Conservation (phyloP, 345 rosid genomes). For the Clausena lansium region DNA sequence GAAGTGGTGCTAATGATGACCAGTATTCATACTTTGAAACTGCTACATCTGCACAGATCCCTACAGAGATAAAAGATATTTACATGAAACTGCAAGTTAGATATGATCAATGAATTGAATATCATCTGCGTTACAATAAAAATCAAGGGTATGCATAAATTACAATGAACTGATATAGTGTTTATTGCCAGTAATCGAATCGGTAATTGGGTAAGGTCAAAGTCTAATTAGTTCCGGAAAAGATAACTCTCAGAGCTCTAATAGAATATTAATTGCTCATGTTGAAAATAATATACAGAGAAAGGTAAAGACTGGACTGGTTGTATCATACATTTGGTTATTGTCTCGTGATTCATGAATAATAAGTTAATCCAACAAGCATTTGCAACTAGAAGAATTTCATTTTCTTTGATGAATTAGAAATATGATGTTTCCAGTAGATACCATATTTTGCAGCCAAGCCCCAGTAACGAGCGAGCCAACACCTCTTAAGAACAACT, state of each 20-base stretch:
- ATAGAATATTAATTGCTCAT: neutral
- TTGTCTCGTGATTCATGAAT: constrained; percentile 2
- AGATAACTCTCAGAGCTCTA: neutral
- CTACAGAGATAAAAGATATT: constrained; percentile 38
- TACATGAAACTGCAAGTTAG: constrained; percentile 15
- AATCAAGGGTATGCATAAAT: constrained; percentile 1
- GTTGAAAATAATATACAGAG: neutral
- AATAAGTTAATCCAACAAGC: neutral
- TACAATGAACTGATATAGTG: neutral
- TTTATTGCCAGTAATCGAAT: neutral
- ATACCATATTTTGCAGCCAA: constrained; percentile 91
- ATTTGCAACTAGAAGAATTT: neutral
- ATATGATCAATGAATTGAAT: neutral
- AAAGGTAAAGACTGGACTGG: neutral
- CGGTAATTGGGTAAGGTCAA: neutral
- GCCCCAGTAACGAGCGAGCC: constrained; percentile 99
- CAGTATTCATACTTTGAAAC: constrained; percentile 86
- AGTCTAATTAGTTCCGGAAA: neutral
- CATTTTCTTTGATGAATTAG: constrained; percentile 4
- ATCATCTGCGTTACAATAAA: constrained; percentile 3
- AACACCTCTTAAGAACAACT: constrained; percentile 98
- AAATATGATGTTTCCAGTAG: constrained; percentile 1
- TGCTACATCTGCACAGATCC: constrained; percentile 93
- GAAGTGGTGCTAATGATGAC: constrained; percentile 98
- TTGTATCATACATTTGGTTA: neutral